phyloP scores from a whole-genome alignment of 148 eudicot species.

The Persicaria maculosa region DNA sequence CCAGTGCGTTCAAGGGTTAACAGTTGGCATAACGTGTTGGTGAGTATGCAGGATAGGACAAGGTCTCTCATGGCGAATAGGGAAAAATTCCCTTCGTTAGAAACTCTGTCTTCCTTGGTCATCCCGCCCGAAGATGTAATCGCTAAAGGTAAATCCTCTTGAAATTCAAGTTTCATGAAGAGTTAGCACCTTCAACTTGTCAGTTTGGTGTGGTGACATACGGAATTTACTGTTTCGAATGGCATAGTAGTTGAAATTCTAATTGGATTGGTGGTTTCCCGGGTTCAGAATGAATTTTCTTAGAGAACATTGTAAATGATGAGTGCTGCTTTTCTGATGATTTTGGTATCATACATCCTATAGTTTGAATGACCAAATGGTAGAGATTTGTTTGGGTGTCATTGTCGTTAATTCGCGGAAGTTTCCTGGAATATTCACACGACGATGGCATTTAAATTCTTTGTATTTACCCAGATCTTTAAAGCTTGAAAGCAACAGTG shows the following conservation, averaged over 20 bases:
- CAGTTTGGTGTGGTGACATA: background rate
- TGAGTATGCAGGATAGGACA: slow-evolving; percentile 70
- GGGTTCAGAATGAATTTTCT: background rate
- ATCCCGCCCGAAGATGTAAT: background rate
- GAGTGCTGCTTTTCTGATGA: background rate
- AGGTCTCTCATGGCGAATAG: slow-evolving; percentile 32
- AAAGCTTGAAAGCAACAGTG: background rate
- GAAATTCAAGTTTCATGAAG: background rate
- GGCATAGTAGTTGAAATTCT: background rate
- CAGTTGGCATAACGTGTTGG: slow-evolving; percentile 70
- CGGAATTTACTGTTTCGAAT: background rate
- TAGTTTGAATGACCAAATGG: background rate
- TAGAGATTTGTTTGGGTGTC: slow-evolving; percentile 1
- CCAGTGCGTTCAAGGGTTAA: slow-evolving; percentile 71
- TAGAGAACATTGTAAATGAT: background rate
- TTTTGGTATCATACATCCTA: background rate
- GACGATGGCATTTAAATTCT: background rate
- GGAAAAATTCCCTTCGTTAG: slow-evolving; percentile 19
- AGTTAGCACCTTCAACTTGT: background rate
- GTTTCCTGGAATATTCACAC: background rate
- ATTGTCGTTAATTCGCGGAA: background rate
- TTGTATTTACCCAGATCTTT: background rate
- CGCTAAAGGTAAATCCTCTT: slow-evolving; percentile 12
- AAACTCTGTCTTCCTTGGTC: slow-evolving; percentile 25
- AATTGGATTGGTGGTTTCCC: background rate